Base-by-base conservation (phyloP, 2,329 filamentous ascomycete species). In the Coniochaeta ligniaria region DNA sequence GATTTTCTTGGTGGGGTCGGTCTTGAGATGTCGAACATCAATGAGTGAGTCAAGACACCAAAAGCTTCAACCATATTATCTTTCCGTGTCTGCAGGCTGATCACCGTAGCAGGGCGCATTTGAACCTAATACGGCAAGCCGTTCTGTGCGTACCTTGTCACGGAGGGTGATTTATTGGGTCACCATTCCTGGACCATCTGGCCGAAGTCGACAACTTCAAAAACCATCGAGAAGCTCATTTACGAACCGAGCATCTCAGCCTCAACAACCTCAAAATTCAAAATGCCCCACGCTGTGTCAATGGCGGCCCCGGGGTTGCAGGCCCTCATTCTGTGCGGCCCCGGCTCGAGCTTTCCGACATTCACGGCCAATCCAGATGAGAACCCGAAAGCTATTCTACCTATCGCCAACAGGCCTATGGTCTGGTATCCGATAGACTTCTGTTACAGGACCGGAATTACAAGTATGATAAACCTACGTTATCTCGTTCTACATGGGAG, bases 341-440 rank as follows among this genome's bases (percentile, higher is more conserved):
- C 91, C 26, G 91, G 91, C 60, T 90, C 88, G 9, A 92, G 89
- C 0, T 89, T 95, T 66, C 87, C 89, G 54, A 94, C 91, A 1
- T 94, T 95, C 72, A 93, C 90, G 1, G 87, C 89, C 2, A 91
- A 88, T 63, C 88, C 90, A 6, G 86, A 89, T 74, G 88, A 93
- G 70, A 87, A 90, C 63, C 90, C 91, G 11, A 95, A 95, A 75
- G 90, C 91, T 11, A 82, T 95, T 24, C 76, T 95, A 8, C 91
- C 91, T 6, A 89, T 95, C 62, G 91, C 91, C 38, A 95, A 95
- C 72, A 78, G 91, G 66, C 91, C 91, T 1, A 95, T 95, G 91
- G 88, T 95, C 54, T 94, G 91, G 89, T 95, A 95, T 72, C 88
- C 91, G 6, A 83, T 95, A 45, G 90, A 94, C 68, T 94, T 91